These are phyloP conservation scores for Aspergillus sp. DNA, from an alignment of 2,329 filamentous ascomycete genomes.

Conservation along the genomic window DNA sequence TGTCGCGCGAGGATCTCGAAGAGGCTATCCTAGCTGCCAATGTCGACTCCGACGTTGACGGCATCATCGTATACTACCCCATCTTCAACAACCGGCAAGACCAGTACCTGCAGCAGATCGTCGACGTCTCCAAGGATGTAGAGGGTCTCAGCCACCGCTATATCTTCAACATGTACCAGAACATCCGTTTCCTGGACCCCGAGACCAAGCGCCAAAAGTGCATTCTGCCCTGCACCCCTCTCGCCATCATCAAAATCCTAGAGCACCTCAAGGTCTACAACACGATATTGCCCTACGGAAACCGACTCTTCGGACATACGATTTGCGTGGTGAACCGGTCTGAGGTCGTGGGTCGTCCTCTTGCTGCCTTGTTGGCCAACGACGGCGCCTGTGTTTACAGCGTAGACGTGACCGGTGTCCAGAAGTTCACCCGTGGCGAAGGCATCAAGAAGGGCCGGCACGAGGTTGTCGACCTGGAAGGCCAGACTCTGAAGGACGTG, in stretches of 20 bases:
- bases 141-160: conserved; percentile 92
- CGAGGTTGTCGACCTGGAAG: conserved; percentile 79
- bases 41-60: conserved; percentile 72
- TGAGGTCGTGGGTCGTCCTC: conserved; percentile 89
- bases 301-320: conserved; percentile 87
- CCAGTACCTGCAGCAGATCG: conserved; percentile 92
- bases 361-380: conserved; percentile 91
- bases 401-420: conserved; percentile 86
- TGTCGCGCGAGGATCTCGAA: conserved; percentile 86
- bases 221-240: conserved; percentile 90
- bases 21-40: conserved; percentile 86
- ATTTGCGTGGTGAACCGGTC: conserved; percentile 96
- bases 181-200: conserved; percentile 87
- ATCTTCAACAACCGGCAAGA: conserved; percentile 92
- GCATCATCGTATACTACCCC: conserved; percentile 96
- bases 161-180: conserved; percentile 99
- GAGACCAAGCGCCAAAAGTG: conserved; percentile 70
- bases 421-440: conserved; percentile 85
- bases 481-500: conserved; percentile 76
- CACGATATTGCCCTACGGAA: conserved; percentile 85
- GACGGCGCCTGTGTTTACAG: conserved; percentile 95
- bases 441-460: conserved; percentile 84
- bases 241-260: conserved; percentile 95
- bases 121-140: conserved; percentile 87
- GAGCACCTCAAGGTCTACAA: conserved; percentile 97